Evolutionary conservation across 2,329 filamentous ascomycete genomes (phyloP).

Genomic region (Torrubiellomyces zombiae): DNA sequence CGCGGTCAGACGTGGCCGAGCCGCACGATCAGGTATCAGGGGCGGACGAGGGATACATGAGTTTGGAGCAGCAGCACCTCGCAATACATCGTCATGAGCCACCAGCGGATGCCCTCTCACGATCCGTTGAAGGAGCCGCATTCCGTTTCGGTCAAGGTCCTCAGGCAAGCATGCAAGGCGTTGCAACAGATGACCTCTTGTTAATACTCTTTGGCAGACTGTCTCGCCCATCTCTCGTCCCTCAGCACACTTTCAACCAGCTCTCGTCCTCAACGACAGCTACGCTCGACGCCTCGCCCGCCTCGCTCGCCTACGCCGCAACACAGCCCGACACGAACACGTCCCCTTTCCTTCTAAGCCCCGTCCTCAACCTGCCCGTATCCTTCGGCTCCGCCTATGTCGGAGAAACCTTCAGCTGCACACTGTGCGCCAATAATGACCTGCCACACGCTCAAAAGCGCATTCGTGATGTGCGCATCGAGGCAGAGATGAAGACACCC

Average conservation of each 20-base stretch:
- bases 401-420: conserved; percentile 87
- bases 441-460: conserved; percentile 18
- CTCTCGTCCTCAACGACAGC: conserved; percentile 23
- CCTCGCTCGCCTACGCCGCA: conserved; percentile 55
- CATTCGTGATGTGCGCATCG: conserved; percentile 64
- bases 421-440: conserved; percentile 92
- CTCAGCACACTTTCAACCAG: conserved; percentile 47
- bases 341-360: conserved; percentile 40
- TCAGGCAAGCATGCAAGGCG: conserved; percentile 30
- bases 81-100: conserved; percentile 32
- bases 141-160: conserved; percentile 61
- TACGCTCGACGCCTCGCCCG: conserved; percentile 30
- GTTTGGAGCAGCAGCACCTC: conserved; percentile 1
- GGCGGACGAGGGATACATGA: neutral
- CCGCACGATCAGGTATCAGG: too few species aligned
- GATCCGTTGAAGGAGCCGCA: conserved; percentile 57
- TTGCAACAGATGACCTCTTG: neutral
- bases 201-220: too few species aligned
- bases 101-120: conserved; percentile 39
- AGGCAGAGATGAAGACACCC: conserved; percentile 92
- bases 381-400: conserved; percentile 92
- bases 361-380: conserved; percentile 66
- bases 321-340: conserved; percentile 28
- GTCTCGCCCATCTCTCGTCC: conserved; percentile 62
- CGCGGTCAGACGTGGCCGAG: too few species aligned